Evolutionary conservation across 352 stramenopile genomes (phyloP).

Genomic region (Phytopythium ostracodes): DNA sequence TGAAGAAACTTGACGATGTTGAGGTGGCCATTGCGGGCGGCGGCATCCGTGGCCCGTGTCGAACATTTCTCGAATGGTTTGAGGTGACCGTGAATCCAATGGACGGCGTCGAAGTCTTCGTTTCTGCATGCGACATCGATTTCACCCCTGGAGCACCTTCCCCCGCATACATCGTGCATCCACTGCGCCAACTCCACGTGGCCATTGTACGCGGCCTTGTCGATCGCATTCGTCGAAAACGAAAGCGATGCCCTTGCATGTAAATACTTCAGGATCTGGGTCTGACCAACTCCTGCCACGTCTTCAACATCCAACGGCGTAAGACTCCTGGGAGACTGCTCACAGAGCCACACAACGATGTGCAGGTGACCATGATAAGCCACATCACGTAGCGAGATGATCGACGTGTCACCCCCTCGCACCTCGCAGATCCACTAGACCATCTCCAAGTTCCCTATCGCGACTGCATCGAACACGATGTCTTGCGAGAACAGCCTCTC

Average conservation of each 20-base stretch:
- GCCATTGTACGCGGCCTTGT: background rate
- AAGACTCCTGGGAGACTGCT: background rate
- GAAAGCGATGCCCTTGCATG: background rate
- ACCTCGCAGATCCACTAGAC: background rate
- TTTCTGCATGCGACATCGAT: background rate
- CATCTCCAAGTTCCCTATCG: background rate
- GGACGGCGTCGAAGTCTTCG: background rate
- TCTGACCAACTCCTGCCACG: background rate
- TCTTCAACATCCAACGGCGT: background rate
- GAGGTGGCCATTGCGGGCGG: constrained; percentile 18
- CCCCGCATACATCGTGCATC: constrained; percentile 20
- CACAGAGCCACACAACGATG: background rate
- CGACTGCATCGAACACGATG: background rate
- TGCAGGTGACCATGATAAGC: background rate
- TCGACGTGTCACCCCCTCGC: background rate
- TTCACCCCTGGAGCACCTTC: constrained; percentile 9
- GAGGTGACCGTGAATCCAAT: background rate
- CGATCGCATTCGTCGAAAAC: background rate
- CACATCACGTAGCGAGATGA: background rate
- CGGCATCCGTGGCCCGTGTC: constrained; percentile 18
- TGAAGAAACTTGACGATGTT: constrained; percentile 20
- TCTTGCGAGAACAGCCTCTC: background rate
- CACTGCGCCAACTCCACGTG: background rate
- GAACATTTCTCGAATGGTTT: background rate
- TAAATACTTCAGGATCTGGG: background rate